These are phyloP conservation scores for Mycotypha africana DNA, from an alignment of 371 early-diverging fungal genomes.

Conservation along the genomic window DNA sequence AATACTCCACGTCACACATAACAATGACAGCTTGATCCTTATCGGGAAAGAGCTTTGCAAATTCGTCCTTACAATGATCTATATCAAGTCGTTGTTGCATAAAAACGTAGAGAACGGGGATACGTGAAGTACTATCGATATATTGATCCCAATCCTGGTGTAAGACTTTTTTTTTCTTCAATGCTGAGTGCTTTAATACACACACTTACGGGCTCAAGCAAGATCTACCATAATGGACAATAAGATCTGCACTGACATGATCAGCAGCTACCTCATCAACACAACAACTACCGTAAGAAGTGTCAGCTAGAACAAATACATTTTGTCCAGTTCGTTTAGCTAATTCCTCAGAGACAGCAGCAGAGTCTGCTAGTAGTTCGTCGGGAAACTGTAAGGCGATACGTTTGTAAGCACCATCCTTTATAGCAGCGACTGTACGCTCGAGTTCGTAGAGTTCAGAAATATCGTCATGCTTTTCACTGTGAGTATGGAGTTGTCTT, in stretches of 20 bases:
- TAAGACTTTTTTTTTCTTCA: too few relatives aligned
- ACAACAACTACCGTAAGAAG: slow-evolving; percentile 95
- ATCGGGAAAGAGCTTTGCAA: slow-evolving; percentile 37
- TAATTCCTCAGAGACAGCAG: slow-evolving; percentile 54
- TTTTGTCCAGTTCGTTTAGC: slow-evolving; percentile 35
- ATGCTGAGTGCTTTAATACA: too few relatives aligned
- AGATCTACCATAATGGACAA: slow-evolving; percentile 91
- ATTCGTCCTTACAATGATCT: slow-evolving; percentile 40
- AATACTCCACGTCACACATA: slow-evolving; percentile 73
- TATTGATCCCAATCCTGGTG: too few relatives aligned
- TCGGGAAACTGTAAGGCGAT: slow-evolving; percentile 94
- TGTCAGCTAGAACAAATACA: slow-evolving; percentile 85
- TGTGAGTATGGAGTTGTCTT: slow-evolving; percentile 45
- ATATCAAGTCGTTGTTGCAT: slow-evolving; percentile 68
- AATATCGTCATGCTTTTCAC: slow-evolving; percentile 31
- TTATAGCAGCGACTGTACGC: slow-evolving; percentile 52
- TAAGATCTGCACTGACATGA: slow-evolving; percentile 76
- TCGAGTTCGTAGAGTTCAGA: slow-evolving; percentile 61
- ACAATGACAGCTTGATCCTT: slow-evolving; percentile 51
- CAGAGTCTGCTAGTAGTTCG: slow-evolving; percentile 69
- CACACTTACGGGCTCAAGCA: slow-evolving; percentile 76
- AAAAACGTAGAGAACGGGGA: slow-evolving; percentile 86
- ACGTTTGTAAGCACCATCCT: slow-evolving; percentile 43
- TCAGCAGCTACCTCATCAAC: slow-evolving; percentile 94
- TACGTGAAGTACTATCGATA: slow-evolving; percentile 56